phyloP scores from a whole-genome alignment of 2,329 filamentous ascomycete genomes.

The Nemania sp. region DNA sequence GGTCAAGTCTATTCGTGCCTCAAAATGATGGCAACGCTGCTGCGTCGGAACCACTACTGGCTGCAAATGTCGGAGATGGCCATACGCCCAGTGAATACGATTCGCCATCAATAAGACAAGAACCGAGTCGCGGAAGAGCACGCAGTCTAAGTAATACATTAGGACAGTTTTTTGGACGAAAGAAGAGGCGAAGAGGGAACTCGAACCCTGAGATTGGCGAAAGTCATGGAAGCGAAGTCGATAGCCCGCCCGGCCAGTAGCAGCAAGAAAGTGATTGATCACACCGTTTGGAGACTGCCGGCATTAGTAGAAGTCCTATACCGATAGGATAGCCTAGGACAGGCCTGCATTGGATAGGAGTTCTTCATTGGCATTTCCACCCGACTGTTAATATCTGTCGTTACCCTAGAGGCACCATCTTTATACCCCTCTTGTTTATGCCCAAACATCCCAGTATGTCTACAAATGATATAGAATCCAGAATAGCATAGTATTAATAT shows the following conservation, averaged over 20 bases:
- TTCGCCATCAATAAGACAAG: conserved; percentile 13
- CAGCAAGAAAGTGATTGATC: conserved; percentile 12
- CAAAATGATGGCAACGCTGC: conserved; percentile 42
- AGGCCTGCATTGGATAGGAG: conserved; percentile 39
- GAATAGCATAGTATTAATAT: conserved; percentile 11
- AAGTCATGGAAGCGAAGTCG: conserved; percentile 22
- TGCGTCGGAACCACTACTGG: conserved; percentile 31
- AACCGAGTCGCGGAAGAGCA: conserved; percentile 40
- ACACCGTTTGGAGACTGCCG: background rate
- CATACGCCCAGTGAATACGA: conserved; percentile 30
- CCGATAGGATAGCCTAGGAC: background rate
- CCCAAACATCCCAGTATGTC: conserved; percentile 1
- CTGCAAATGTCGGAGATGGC: conserved; percentile 22
- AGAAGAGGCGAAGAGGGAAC: conserved; percentile 33
- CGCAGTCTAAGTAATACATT: conserved; percentile 47
- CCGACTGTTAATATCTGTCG: conserved; percentile 2
- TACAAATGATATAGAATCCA: conserved; percentile 16
- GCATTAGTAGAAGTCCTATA: conserved; percentile 5
- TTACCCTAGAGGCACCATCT: conserved; percentile 7
- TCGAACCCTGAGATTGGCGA: conserved; percentile 35
- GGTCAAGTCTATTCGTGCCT: conserved; percentile 58
- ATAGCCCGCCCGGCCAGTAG: conserved; percentile 10
- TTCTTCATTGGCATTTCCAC: conserved; percentile 29
- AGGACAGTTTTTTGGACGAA: conserved; percentile 42
- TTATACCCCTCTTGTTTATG: conserved; percentile 22